A percentile compares a stretch with the other conserved stretches of the same genome.
phyloP scores from a whole-genome alignment of 257 asterid species.

The Solanum raphanifolium region DNA sequence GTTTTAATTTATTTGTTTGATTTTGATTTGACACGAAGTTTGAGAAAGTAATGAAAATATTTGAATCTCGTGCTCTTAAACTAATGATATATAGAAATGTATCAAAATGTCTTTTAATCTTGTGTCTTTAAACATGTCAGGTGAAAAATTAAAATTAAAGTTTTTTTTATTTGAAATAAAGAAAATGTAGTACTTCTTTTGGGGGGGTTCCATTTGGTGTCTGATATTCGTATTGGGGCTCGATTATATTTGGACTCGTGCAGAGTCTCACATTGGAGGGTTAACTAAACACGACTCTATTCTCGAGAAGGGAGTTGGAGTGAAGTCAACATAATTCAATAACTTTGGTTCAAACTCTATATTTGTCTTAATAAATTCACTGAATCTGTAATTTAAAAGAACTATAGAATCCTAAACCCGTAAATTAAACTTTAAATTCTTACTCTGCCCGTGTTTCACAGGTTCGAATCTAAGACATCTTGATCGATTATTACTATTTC shows the following conservation, averaged over 20 bases:
- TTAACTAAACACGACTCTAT: neutral
- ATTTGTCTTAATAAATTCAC: too few relatives aligned
- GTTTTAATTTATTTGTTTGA: neutral
- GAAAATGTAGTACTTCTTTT: too few relatives aligned
- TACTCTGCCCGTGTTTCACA: rapidly evolving
- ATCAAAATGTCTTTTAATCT: neutral
- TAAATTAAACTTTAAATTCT: neutral
- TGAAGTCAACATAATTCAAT: neutral
- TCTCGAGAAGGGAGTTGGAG: neutral
- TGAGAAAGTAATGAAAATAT: neutral
- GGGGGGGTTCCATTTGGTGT: neutral
- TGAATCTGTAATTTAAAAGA: neutral
- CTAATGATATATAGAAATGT: neutral
- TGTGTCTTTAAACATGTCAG: rapidly evolving
- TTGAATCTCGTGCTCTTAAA: neutral
- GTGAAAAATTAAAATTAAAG: neutral
- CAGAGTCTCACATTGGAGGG: neutral
- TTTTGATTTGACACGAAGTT: neutral
- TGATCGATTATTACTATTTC: neutral
- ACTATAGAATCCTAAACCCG: neutral
- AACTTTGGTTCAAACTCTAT: neutral
- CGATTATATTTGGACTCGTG: neutral
- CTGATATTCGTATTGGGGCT: neutral
- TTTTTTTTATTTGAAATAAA: neutral
- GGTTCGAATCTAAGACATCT: neutral